phyloP scores from a whole-genome alignment of 2,329 filamentous ascomycete species.

The Diaporthe australafricana region DNA sequence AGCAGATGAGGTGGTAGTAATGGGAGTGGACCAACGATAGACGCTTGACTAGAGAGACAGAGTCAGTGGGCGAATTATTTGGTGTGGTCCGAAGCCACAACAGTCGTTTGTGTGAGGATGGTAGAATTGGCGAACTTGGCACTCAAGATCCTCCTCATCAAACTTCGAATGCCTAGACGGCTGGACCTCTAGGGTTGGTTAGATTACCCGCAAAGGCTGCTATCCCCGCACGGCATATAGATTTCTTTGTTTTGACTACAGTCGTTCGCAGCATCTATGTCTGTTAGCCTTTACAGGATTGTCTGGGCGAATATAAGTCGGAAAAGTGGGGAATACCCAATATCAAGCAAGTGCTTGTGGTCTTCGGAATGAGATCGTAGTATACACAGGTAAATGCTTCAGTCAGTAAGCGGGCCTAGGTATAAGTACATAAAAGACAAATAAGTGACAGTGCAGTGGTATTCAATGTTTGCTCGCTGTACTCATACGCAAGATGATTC shows the following conservation, averaged over 20 bases:
- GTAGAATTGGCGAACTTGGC: conserved; percentile 13
- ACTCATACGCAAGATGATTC: neutral
- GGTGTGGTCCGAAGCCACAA: neutral
- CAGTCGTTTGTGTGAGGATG: neutral
- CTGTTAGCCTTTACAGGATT: neutral
- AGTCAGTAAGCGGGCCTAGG: no score
- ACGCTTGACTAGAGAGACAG: conserved; percentile 14
- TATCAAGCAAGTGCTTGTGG: neutral
- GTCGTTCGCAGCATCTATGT: neutral
- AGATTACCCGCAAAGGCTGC: neutral
- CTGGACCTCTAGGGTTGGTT: neutral
- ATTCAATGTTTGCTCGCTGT: neutral
- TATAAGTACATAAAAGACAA: neutral
- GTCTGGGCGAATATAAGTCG: conserved; percentile 3
- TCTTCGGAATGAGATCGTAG: neutral
- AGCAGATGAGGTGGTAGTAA: neutral
- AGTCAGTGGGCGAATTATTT: neutral
- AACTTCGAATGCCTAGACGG: conserved; percentile 9
- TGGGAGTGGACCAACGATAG: neutral
- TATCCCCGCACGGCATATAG: conserved; percentile 5
- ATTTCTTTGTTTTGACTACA: conserved; percentile 10
- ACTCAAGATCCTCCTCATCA: neutral
- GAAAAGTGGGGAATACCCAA: neutral
- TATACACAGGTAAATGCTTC: no score
- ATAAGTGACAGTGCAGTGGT: neutral